Conservation (phyloP, 768 basidiomycete genomes). For the Mycena polygramma region DNA sequence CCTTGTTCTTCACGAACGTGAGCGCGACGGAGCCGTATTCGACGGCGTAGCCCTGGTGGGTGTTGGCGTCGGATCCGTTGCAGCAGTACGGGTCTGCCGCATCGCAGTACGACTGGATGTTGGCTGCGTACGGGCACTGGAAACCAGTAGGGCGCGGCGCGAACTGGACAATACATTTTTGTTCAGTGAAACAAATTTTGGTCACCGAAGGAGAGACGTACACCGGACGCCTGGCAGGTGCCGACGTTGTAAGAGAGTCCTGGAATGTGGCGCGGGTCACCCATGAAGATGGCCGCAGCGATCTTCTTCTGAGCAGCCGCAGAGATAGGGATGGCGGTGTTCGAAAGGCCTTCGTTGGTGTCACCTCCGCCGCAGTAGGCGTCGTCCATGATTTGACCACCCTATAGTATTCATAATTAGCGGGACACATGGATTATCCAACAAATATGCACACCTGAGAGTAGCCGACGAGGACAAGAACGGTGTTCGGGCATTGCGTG, state of each 20-base stretch:
- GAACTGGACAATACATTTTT: constrained; percentile 38
- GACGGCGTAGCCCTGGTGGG: constrained; percentile 49
- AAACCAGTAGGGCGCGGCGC: constrained; percentile 50
- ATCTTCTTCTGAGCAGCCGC: constrained; percentile 47
- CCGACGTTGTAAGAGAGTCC: constrained; percentile 51
- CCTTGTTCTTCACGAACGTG: constrained; percentile 46
- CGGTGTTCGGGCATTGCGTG: constrained; percentile 46
- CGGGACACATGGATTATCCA: neutral
- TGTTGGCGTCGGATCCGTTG: constrained; percentile 46
- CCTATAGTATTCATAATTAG: constrained; percentile 34
- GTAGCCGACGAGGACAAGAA: constrained; percentile 50
- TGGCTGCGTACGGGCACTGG: constrained; percentile 45
- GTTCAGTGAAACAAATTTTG: too few relatives aligned
- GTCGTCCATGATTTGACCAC: constrained; percentile 51
- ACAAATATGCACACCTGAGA: constrained; percentile 42
- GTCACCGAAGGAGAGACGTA: constrained; percentile 33
- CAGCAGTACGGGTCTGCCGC: constrained; percentile 51
- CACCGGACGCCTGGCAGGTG: constrained; percentile 48
- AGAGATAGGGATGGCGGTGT: constrained; percentile 48
- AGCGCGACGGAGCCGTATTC: constrained; percentile 48
- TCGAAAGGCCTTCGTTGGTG: constrained; percentile 45
- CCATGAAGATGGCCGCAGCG: constrained; percentile 52
- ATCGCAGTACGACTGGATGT: constrained; percentile 51
- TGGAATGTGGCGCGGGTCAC: constrained; percentile 49
- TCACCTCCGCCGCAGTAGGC: constrained; percentile 52